phyloP scores from a whole-genome alignment of 2,329 filamentous ascomycete species.

The Penicillium sp. region DNA sequence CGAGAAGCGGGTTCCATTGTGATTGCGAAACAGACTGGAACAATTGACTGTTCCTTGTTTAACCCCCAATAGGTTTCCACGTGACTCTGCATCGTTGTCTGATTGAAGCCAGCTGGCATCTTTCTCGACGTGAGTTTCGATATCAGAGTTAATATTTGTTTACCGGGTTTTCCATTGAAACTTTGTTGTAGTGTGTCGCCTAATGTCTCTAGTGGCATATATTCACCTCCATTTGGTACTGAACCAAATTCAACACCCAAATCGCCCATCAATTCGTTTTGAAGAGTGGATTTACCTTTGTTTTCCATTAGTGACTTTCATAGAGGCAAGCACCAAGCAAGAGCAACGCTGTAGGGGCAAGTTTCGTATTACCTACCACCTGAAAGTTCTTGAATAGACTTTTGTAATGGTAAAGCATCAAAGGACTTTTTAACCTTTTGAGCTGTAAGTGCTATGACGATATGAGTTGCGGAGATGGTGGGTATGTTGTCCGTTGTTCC shows the following conservation, averaged over 20 bases:
- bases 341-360: too few species aligned
- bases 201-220: slow-evolving; percentile 90
- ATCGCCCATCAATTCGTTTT: slow-evolving; percentile 98
- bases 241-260: slow-evolving; percentile 97
- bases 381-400: slow-evolving; percentile 5
- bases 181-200: slow-evolving; percentile 93
- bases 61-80: slow-evolving; percentile 91
- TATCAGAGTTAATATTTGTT: slow-evolving; percentile 88
- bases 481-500: neutral
- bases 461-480: neutral
- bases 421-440: slow-evolving; percentile 1
- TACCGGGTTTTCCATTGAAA: slow-evolving; percentile 97
- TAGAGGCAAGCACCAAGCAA: too few species aligned
- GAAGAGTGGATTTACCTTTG: slow-evolving; percentile 90
- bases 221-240: slow-evolving; percentile 98
- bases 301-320: too few species aligned
- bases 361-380: neutral
- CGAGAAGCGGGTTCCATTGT: slow-evolving; percentile 57
- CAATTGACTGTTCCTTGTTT: slow-evolving; percentile 87
- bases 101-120: slow-evolving; percentile 99
- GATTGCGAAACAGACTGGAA: slow-evolving; percentile 48
- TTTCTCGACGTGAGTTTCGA: slow-evolving; percentile 95
- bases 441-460: slow-evolving; percentile 1
- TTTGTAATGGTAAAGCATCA: neutral
- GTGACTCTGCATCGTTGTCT: slow-evolving; percentile 90